These are phyloP conservation scores for Rosa lucieae DNA, from an alignment of 306 rosid genomes.

Conservation along the genomic window DNA sequence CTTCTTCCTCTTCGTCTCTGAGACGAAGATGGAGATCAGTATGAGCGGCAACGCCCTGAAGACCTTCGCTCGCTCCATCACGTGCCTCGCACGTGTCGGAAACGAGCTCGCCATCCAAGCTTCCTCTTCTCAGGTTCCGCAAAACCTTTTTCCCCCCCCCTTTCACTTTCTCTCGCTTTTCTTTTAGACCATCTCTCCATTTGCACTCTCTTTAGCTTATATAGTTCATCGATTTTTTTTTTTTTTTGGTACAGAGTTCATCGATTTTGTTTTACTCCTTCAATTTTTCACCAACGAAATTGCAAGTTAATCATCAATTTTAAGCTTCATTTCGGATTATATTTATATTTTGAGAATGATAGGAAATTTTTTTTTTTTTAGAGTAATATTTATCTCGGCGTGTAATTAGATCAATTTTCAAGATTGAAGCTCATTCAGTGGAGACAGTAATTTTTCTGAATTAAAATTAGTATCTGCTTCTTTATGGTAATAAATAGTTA, in stretches of 20 bases:
- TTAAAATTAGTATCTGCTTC: not conserved
- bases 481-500: not conserved
- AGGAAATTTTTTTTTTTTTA: not conserved
- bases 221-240: not conserved
- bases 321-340: not conserved
- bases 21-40: constrained; percentile 56
- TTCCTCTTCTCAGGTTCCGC: constrained; percentile 67
- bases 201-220: not conserved
- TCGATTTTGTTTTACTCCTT: not conserved
- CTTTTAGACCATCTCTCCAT: not conserved
- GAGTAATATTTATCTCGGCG: not conserved
- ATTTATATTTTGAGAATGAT: not conserved
- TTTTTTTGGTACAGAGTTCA: too few relatives aligned
- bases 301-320: not conserved
- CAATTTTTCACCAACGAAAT: not conserved
- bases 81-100: constrained; percentile 88
- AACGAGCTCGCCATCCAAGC: constrained; percentile 87
- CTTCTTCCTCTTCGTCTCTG: not conserved
- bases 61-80: constrained; percentile 82
- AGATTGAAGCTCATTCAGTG: not conserved
- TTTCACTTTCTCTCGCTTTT: not conserved
- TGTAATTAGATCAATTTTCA: not conserved
- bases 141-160: not conserved
- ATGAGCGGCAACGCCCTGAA: constrained; percentile 74
- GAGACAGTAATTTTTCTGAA: not conserved